phyloP scores from a whole-genome alignment of 2,329 filamentous ascomycete species.

The Magnaporthiopsis rhizophila region DNA sequence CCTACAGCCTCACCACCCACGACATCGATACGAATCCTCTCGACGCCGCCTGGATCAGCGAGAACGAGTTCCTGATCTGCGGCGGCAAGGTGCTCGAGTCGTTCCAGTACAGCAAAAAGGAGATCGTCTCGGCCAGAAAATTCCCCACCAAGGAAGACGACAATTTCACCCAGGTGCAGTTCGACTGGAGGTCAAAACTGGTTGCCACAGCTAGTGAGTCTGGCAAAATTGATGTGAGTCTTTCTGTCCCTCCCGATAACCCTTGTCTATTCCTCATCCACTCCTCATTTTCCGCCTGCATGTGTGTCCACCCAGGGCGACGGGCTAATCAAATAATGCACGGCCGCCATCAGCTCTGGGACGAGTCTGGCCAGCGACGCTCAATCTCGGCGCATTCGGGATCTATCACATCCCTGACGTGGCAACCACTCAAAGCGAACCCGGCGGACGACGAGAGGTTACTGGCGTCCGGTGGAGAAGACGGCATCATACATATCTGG shows the following conservation, averaged over 20 bases:
- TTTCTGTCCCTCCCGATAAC: neutral
- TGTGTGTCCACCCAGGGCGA: no score
- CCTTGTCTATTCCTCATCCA: neutral
- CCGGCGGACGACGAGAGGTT: slow-evolving; percentile 41
- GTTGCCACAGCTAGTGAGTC: slow-evolving; percentile 53
- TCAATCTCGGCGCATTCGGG: slow-evolving; percentile 53
- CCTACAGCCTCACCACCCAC: slow-evolving; percentile 40
- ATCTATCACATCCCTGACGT: slow-evolving; percentile 48
- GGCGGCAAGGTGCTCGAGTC: slow-evolving; percentile 46
- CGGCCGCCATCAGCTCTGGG: slow-evolving; percentile 38
- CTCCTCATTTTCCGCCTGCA: neutral
- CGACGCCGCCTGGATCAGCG: slow-evolving; percentile 53
- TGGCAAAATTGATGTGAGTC: slow-evolving; percentile 51
- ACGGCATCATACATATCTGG: slow-evolving; percentile 56
- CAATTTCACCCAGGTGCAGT: slow-evolving; percentile 46
- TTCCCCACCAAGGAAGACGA: slow-evolving; percentile 48
- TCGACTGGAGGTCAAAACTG: slow-evolving; percentile 43
- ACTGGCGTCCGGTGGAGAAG: slow-evolving; percentile 53
- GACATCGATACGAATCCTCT: slow-evolving; percentile 42
- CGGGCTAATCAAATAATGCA: neutral
- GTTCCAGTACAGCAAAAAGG: slow-evolving; percentile 36
- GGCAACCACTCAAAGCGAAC: slow-evolving; percentile 46
- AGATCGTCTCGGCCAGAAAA: slow-evolving; percentile 37
- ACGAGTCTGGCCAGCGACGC: slow-evolving; percentile 42
- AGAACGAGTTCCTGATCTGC: slow-evolving; percentile 50